Base-by-base conservation (phyloP, 1,139 yeast genomes). In the Protomyces macrosporus region DNA sequence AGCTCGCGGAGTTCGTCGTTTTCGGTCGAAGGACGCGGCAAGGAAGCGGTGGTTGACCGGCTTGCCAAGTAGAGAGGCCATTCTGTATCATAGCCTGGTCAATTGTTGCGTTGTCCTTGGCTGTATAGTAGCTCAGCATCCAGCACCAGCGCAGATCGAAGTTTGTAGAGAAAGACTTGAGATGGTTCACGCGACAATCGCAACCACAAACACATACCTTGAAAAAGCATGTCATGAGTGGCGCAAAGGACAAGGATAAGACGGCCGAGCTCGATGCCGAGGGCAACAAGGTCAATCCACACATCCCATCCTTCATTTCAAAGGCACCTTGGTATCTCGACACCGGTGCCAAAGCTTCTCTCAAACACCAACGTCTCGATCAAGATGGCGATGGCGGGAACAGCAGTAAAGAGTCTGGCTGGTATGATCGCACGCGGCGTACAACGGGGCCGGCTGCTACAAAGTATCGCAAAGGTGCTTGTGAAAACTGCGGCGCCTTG, bases 401-500 rank as follows among this genome's bases (percentile, higher is more conserved):
- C 37, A 64, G 66, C 45, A 54, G 50, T 16, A 68, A 70, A 36
- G 68, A 69, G 65, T 70, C 70, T 56, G 74, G 68, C 50, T 72
- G 75, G 75, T 72, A 72, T 66, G 72, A 69, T 53, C 71, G 77
- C 14, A 75, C 77, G 4, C 67, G 68, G 32, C 55, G 55, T 45
- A 68, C 66, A 12, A 42, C 48, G 16, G 66, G 71, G 36, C 65
- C 73, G n/a, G 72, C 72, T 5, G 73, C 76, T 7, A 74, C 74
- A 14, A 74, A 73, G 65, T 74, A 70, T 54, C 72, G 77, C 37
- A 76, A 75, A 58, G 80, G 80, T 6, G 79, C 78, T 0, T 83
- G 86, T 70, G 76, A 75, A 9, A 82, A 82, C 69, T 83, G 86
- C 69, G 86, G 86, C 1, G 78, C 83, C 45, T 70, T 72, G 70